phyloP scores from a whole-genome alignment of 2,329 filamentous ascomycete genomes.

The Nemania abortiva region DNA sequence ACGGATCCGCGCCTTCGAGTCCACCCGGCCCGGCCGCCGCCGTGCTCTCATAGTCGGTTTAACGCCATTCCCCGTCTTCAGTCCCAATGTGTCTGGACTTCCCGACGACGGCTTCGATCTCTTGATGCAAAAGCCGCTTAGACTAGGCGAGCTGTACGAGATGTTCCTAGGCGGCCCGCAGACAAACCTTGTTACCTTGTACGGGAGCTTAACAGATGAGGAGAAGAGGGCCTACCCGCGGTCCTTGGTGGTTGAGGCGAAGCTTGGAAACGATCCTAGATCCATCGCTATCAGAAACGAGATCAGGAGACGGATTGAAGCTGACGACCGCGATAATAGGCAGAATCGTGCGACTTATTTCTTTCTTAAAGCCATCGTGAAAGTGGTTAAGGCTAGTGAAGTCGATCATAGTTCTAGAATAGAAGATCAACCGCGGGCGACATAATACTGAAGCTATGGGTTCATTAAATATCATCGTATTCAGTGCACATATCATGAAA shows the following conservation, averaged over 20 bases:
- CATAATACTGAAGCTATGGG: too few relatives aligned
- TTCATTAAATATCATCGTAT: too few relatives aligned
- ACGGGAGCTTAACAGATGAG: slow-evolving; percentile 14
- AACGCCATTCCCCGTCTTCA: neutral
- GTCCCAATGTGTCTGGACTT: neutral
- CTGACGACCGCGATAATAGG: neutral
- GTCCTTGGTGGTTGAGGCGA: neutral
- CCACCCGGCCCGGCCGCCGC: slow-evolving; percentile 6
- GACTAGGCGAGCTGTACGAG: slow-evolving; percentile 2
- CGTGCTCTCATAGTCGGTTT: slow-evolving; percentile 24
- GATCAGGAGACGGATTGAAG: neutral
- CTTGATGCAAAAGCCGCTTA: slow-evolving; percentile 1
- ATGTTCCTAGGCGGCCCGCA: slow-evolving; percentile 18
- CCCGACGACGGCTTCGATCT: neutral
- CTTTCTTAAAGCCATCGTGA: slow-evolving; percentile 13
- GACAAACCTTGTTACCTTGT: slow-evolving; percentile 21
- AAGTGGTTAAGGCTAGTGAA: slow-evolving; percentile 11
- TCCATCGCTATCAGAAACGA: slow-evolving; percentile 24
- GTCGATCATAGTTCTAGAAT: neutral
- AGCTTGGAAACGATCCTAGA: slow-evolving; percentile 13
- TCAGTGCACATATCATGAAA: too few relatives aligned
- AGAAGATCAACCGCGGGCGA: neutral
- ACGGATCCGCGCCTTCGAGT: slow-evolving; percentile 20
- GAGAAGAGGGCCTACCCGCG: slow-evolving; percentile 32
- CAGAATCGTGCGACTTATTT: neutral